Evolutionary conservation across 2,329 filamentous ascomycete species (phyloP), one percentile per base, ranked within the genome.

Genomic region (Sclerotinia subarctica): DNA sequence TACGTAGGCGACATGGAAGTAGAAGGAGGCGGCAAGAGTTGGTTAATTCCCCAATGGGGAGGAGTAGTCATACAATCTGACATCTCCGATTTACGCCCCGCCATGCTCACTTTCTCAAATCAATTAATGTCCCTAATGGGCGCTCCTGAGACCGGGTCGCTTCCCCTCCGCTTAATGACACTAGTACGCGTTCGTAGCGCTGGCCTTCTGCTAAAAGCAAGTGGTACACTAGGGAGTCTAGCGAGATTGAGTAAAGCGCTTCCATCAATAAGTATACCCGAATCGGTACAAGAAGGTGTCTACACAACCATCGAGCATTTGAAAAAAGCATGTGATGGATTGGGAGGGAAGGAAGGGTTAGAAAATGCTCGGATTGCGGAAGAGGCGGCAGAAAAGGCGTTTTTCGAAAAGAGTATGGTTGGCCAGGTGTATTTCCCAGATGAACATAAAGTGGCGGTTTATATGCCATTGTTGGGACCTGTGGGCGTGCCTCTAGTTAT

Each of bases 331-430:
- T 97, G 94, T 76, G 83, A 88, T 32, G 87, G 87, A 65, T 82
- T 98, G 2, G 86, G 86, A 47, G 83, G 82, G 0, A 80, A 81
- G 0, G 85, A 88, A 38, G 94, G 93, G 0, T 81, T 99, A 51
- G 86, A 89, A 70, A 89, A 94, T 77, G 94, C 94, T 0, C 87
- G 92, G 13, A 87, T 93, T 58, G 95, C 95, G 7, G 94, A 97
- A 79, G 86, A 87, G 3, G 93, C 96, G 77, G 94, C 93, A 0
- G 95, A 99, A 78, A 88, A 90, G 70, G 94, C 94, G 0, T 99
- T 99, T 79, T 99, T 99, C 74, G 95, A 99, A 80, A 96, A 96
- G 80, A 96, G 92, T 76, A 99, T 99, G 95, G 95, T 99, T 17
- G 95, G 94, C 0, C 95, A 98, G 80, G 89, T 98, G 2, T 99